Conservation (phyloP, 176 grass and related monocot genomes). For the Carex cristatella region DNA sequence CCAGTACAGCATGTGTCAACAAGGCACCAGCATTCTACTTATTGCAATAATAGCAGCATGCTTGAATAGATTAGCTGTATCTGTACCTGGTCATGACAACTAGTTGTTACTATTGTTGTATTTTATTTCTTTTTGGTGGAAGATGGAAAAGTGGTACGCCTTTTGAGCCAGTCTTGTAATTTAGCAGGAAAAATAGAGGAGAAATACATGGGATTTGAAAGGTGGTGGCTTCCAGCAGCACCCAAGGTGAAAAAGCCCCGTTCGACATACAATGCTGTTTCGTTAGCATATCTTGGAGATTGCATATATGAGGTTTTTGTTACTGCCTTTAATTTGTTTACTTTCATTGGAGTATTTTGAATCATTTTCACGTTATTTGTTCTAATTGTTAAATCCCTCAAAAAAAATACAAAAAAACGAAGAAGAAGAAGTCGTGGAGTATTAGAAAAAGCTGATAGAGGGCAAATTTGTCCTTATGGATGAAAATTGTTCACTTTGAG, state of each 20-base stretch:
- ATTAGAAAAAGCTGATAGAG: not conserved
- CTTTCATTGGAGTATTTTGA: not conserved
- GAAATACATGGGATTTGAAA: conserved; percentile 78
- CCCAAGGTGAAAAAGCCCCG: conserved; percentile 80
- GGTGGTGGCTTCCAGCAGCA: conserved; percentile 68
- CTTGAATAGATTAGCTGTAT: not conserved
- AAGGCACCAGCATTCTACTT: not conserved
- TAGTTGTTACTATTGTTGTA: not conserved
- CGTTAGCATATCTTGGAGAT: conserved; percentile 91
- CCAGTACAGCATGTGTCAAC: not conserved
- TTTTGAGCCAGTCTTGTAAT: conserved; percentile 13
- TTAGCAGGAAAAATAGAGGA: conserved; percentile 38
- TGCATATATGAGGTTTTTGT: conserved; percentile 88
- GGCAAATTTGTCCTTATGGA: not conserved
- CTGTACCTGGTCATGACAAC: not conserved
- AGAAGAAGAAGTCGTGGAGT: not conserved
- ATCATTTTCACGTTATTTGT: not conserved
- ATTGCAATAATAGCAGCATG: not conserved
- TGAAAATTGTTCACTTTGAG: not conserved
- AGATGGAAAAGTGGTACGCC: not conserved
- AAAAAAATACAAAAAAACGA: not conserved
- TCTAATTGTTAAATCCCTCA: not conserved
- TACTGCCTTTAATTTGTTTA: not conserved
- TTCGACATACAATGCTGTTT: conserved; percentile 67
- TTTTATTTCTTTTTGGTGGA: not conserved